Conservation (phyloP, 2,329 filamentous ascomycete species). For the Pseudocercospora crystallina region DNA sequence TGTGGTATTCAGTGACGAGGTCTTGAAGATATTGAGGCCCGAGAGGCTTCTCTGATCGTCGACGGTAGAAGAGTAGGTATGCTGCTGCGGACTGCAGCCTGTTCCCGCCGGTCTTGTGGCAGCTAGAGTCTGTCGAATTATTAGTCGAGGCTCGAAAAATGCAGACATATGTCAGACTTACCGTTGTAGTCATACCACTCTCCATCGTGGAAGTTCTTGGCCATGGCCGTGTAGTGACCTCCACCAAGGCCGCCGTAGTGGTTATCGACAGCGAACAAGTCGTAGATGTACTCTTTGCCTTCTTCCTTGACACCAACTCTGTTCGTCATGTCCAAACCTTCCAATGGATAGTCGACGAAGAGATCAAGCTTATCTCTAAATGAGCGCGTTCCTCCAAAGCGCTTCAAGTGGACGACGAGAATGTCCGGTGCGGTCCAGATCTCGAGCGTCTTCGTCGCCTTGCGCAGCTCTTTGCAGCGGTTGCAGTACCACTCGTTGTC, state of each 20-base stretch:
- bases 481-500: conserved; percentile 98
- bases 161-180: conserved; percentile 48
- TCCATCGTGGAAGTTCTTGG: conserved; percentile 84
- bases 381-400: conserved; percentile 81
- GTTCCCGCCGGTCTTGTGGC: conserved; percentile 22
- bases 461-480: conserved; percentile 87
- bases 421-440: conserved; percentile 97
- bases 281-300: conserved; percentile 81
- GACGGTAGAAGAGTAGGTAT: conserved; percentile 94
- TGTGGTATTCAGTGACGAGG: conserved; percentile 65
- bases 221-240: conserved; percentile 93
- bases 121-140: conserved; percentile 60
- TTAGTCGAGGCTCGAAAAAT: conserved; percentile 43
- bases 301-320: conserved; percentile 78
- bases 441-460: conserved; percentile 94
- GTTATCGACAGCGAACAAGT: conserved; percentile 93
- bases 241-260: conserved; percentile 92
- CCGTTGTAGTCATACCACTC: conserved; percentile 98
- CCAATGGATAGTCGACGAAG: conserved; percentile 85
- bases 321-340: conserved; percentile 77
- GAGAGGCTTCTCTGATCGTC: conserved; percentile 72
- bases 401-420: conserved; percentile 89
- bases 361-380: conserved; percentile 91
- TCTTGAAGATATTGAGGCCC: conserved; percentile 74
- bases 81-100: conserved; percentile 62